A percentile compares a stretch with the other conserved stretches of the same genome.
These are phyloP conservation scores for Cadophora sp. DNA, from an alignment of 2,329 filamentous ascomycete species.

Conservation along the genomic window DNA sequence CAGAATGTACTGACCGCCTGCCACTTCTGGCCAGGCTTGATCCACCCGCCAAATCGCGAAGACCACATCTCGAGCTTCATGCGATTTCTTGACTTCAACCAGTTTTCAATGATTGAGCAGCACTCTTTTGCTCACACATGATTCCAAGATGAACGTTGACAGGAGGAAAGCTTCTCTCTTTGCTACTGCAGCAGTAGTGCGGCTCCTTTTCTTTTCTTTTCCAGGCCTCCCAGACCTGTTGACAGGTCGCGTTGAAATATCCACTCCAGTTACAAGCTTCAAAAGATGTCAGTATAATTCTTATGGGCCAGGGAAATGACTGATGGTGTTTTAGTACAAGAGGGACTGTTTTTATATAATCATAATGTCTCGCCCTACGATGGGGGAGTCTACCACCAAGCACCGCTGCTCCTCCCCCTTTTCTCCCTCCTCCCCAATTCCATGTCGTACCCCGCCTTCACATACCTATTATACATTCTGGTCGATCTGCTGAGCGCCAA, in stretches of 20 bases:
- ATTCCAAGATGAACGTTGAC: constrained; percentile 55
- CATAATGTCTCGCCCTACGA: constrained; percentile 98
- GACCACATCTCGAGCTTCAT: constrained; percentile 13
- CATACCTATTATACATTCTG: constrained; percentile 78
- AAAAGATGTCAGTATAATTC: constrained; percentile 76
- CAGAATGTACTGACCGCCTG: constrained; percentile 7
- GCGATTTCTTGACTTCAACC: neutral
- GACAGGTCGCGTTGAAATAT: constrained; percentile 92
- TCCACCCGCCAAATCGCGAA: constrained; percentile 14
- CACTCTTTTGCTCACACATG: constrained; percentile 31
- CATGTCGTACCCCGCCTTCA: constrained; percentile 71
- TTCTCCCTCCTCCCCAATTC: constrained; percentile 86
- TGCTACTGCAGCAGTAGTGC: constrained; percentile 75
- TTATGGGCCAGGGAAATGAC: neutral
- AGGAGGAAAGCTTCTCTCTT: constrained; percentile 73
- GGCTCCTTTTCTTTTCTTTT: constrained; percentile 83
- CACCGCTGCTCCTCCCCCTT: constrained; percentile 87
- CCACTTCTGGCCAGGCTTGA: neutral
- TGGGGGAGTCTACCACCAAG: constrained; percentile 83
- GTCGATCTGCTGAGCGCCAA: constrained; percentile 84
- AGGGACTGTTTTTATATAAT: constrained; percentile 94
- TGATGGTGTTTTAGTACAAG: constrained; percentile 71
- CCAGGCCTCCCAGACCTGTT: constrained; percentile 84
- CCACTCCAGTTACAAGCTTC: constrained; percentile 96
- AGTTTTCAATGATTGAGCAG: constrained; percentile 29